Base-by-base conservation (phyloP, 2,329 filamentous ascomycete genomes). In the Alternaria brassicae region DNA sequence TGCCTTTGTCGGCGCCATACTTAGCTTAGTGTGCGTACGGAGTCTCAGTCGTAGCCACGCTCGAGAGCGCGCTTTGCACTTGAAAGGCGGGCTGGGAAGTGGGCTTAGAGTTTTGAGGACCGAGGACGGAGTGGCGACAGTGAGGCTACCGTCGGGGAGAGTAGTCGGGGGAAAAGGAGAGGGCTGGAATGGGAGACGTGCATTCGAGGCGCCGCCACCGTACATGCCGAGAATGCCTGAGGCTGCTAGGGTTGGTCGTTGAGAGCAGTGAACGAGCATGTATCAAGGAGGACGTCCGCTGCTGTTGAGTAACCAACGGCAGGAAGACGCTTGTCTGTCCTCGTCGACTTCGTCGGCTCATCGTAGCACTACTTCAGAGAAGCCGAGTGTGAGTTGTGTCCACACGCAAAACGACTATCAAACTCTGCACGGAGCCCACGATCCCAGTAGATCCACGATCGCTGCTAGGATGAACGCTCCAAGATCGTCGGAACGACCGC, bases 171-270 rank as follows among this genome's bases (percentile, higher is more conserved):
- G 25, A n/a, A 60, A 56, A 36, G 17, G 34, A 12, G 27, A 39
- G 30, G 15, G 19, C 5, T 51, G 49, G 21, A 40, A 39, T 32
- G 47, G 21, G n/a, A 50, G 44, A 8, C 13, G 36, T 19, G 44
- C 27, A 6, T 34, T 47, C 32, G 60, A 64, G 28, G 45, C 56
- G 12, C 50, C 61, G 21, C 64, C 64, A n/a, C 64, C 62, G 21
- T 66, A 66, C 41, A 62, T 56, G 53, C 62, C 59, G 1, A 56
- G 59, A 37, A 36, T 23, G 34, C 64, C 64, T 4, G 64, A 65
- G 32, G 57, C 42, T 47, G 64, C 55, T 6, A 58, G 56, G 32
- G 45, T 42, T 7, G 32, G 55, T 10, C 45, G 47, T 8, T 59
- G 56, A 60, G 30, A 32, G 34, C 17, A 19, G 6, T 48, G 40